A percentile compares a stretch with the other conserved stretches of the same genome.
These are phyloP conservation scores for Boletus chippewaensis DNA, from an alignment of 1,284 basidiomycete genomes.

Conservation along the genomic window DNA sequence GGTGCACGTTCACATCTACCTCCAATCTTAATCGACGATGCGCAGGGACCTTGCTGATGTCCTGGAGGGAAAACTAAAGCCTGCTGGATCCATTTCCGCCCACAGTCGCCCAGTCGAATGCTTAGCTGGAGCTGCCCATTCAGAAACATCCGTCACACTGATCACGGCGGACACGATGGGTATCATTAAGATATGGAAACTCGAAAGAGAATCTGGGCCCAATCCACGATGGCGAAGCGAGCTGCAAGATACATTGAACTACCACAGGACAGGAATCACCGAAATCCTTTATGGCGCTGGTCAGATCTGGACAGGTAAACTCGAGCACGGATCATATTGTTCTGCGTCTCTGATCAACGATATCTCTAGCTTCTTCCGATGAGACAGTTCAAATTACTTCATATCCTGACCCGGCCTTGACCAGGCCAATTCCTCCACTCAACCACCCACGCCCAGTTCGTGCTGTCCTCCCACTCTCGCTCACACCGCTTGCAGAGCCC, in stretches of 20 bases:
- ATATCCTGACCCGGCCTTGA: conserved; percentile 25
- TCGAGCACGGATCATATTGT: neutral
- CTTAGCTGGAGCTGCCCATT: conserved; percentile 44
- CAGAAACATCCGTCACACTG: conserved; percentile 44
- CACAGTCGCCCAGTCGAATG: conserved; percentile 69
- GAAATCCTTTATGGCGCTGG: conserved; percentile 59
- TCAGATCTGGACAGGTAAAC: conserved; percentile 79
- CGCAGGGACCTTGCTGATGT: conserved; percentile 55
- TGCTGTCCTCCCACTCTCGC: conserved; percentile 60
- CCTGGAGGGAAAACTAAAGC: conserved; percentile 39
- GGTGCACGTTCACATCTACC: conserved; percentile 5
- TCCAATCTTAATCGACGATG: neutral
- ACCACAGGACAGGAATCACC: conserved; percentile 78
- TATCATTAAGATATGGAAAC: conserved; percentile 67
- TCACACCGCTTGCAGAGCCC: conserved; percentile 55
- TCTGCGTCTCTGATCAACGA: neutral
- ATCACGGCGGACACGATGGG: conserved; percentile 88
- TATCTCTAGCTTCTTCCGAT: conserved; percentile 70
- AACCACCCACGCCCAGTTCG: conserved; percentile 64
- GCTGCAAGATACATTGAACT: conserved; percentile 51
- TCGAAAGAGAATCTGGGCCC: conserved; percentile 42
- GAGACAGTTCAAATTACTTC: conserved; percentile 66
- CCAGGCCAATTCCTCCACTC: conserved; percentile 45
- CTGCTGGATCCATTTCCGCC: conserved; percentile 60
- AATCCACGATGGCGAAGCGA: conserved; percentile 48